Base-by-base conservation (phyloP, 495 filamentous ascomycete species). In the Pyrenula massariospora region DNA sequence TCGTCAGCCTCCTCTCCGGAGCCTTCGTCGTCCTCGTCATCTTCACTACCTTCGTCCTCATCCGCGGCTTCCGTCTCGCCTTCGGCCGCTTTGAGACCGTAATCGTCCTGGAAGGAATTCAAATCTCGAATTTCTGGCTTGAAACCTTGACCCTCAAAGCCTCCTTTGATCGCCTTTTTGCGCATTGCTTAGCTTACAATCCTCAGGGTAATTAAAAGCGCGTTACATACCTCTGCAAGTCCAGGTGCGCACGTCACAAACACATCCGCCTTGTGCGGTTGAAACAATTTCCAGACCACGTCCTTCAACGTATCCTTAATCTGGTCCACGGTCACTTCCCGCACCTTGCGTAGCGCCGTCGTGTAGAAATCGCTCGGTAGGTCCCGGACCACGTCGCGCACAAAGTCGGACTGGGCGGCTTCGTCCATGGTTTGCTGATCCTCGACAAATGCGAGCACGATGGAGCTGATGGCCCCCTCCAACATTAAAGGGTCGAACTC, bases 221-320 rank as follows among this genome's bases (percentile, higher is more conserved):
- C n/a, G 25, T 20, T 25, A 65, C 82, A 70, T 73, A 92, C 88
- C 77, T 96, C 87, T 59, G 85, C 75, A 79, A 95, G 86, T 48
- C 88, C 80, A 31, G 86, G 83, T 22, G 88, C 87, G 66, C 91
- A 94, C n/a, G 93, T 93, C 56, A 96, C 77, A 8, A 95, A 81
- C 25, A 96, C 71, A 62, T 96, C 92, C 52, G 88, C 83, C 54
- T 74, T 88, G 58, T 81, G 78, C 0, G 89, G 79, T 55, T 79
- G 75, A 65, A 99, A 96, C 20, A 91, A 73, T 0, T 87, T 86
- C 64, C 94, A 58, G 22, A 99, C 73, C 20, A 91, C 74, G 12
- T 89, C 84, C 53, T 72, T 79, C 72, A 97, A 79, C 12, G 83
- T 87, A 22, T 74, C 73, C 64, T 82, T 87, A 56, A 97, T 81